Percentiles rank a stretch among this genome's conserved stretches.
Evolutionary conservation across 306 rosid genomes (phyloP).

Genomic region (Vachellia collinsii): DNA sequence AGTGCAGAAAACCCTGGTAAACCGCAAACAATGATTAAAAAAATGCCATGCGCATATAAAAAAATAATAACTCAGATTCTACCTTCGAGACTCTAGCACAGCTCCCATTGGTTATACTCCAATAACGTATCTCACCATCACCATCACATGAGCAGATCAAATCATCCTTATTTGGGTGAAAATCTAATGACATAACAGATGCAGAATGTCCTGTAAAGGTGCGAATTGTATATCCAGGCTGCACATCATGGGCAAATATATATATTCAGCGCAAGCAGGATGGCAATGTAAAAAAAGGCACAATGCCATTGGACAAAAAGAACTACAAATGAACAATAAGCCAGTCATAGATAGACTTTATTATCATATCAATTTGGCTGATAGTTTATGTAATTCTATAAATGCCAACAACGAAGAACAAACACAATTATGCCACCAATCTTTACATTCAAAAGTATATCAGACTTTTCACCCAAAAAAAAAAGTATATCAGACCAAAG

Average conservation of each 20-base stretch:
- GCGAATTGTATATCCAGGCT: slow-evolving; percentile 89
- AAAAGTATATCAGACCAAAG: not conserved
- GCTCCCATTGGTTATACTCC: slow-evolving; percentile 92
- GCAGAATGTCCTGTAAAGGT: slow-evolving; percentile 81
- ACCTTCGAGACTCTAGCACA: slow-evolving; percentile 78
- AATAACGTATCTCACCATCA: slow-evolving; percentile 92
- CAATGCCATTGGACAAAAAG: slow-evolving; percentile 27
- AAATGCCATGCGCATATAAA: not conserved
- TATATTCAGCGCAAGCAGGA: slow-evolving; percentile 30
- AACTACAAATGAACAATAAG: slow-evolving; percentile 10
- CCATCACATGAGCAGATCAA: slow-evolving; percentile 91
- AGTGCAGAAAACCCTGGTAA: slow-evolving; percentile 28
- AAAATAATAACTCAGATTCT: slow-evolving; percentile 22
- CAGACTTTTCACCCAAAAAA: not conserved
- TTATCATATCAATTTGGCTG: not conserved
- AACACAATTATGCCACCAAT: not conserved
- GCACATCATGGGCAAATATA: slow-evolving; percentile 48
- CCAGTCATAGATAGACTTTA: not conserved
- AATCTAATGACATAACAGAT: slow-evolving; percentile 87
- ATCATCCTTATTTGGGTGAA: slow-evolving; percentile 94
- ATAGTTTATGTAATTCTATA: not conserved
- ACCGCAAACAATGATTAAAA: slow-evolving; percentile 14
- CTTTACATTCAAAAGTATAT: not conserved
- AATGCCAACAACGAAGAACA: not conserved
- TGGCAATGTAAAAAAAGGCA: not conserved